These are phyloP conservation scores for Tilletia indica DNA, from an alignment of 1,284 basidiomycete genomes.

Conservation along the genomic window DNA sequence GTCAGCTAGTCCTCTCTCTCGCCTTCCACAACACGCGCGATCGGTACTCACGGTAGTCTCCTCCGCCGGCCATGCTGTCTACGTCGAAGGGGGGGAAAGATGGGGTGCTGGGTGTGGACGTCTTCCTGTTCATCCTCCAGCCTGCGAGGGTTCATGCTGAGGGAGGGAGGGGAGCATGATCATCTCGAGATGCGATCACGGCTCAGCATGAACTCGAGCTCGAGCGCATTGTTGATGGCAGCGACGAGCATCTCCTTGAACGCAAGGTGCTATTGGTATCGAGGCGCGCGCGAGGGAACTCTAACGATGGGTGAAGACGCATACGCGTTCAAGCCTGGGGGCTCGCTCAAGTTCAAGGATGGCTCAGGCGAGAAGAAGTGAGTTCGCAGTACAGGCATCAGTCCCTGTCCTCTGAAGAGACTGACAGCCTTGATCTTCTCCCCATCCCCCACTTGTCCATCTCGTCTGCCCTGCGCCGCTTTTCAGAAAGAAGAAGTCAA, in stretches of 20 bases:
- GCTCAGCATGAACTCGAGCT: no score
- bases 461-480: background rate
- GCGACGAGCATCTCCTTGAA: no score
- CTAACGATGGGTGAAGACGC: constrained; percentile 21
- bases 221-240: no score
- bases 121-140: no score
- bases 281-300: no score
- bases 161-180: no score
- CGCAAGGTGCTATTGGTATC: no score
- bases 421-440: background rate
- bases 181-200: no score
- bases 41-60: constrained; percentile 12
- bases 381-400: constrained; percentile 11
- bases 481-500: constrained; percentile 41
- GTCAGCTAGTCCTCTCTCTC: background rate
- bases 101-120: background rate
- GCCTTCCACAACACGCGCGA: background rate
- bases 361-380: constrained; percentile 34
- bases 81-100: background rate
- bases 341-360: constrained; percentile 52
- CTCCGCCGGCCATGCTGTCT: constrained; percentile 15
- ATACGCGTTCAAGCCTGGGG: constrained; percentile 47
- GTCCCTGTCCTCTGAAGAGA: background rate
- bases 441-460: background rate
- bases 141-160: no score